A percentile compares a stretch with the other conserved stretches of the same genome.
Evolutionary conservation across 2,329 filamentous ascomycete genomes (phyloP).

Genomic region (Penicillium sp.): DNA sequence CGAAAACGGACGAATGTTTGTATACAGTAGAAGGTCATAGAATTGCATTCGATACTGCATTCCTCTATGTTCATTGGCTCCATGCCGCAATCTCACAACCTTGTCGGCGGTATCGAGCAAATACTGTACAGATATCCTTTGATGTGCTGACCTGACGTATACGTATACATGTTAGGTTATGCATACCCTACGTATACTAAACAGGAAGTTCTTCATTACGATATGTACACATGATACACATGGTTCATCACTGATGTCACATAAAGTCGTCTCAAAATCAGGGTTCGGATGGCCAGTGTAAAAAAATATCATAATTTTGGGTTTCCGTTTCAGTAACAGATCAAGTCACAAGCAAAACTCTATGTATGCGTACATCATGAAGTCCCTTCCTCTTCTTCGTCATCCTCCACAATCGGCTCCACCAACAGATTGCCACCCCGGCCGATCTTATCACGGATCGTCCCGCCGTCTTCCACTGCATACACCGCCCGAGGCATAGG

Average conservation of each 20-base stretch:
- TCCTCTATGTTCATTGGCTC: not conserved
- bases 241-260: not conserved
- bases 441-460: slow-evolving; percentile 72
- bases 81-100: not conserved
- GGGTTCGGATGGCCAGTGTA: not conserved
- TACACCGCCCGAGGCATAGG: slow-evolving; percentile 83
- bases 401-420: slow-evolving; percentile 63
- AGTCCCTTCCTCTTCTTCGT: slow-evolving; percentile 44
- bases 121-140: not conserved
- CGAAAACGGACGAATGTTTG: not conserved
- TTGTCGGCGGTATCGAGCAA: not conserved
- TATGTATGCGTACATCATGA: not conserved
- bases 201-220: not conserved
- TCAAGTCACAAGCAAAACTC: not conserved
- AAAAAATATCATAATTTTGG: not conserved
- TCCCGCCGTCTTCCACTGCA: slow-evolving; percentile 65
- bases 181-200: no score
- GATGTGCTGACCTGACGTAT: not conserved
- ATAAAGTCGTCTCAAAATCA: not conserved
- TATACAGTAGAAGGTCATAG: not conserved
- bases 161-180: not conserved
- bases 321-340: not conserved
- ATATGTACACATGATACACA: not conserved
- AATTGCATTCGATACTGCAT: not conserved
- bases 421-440: slow-evolving; percentile 86